Conservation (phyloP, 2,329 filamentous ascomycete genomes). For the Pseudogymnoascus sp. region DNA sequence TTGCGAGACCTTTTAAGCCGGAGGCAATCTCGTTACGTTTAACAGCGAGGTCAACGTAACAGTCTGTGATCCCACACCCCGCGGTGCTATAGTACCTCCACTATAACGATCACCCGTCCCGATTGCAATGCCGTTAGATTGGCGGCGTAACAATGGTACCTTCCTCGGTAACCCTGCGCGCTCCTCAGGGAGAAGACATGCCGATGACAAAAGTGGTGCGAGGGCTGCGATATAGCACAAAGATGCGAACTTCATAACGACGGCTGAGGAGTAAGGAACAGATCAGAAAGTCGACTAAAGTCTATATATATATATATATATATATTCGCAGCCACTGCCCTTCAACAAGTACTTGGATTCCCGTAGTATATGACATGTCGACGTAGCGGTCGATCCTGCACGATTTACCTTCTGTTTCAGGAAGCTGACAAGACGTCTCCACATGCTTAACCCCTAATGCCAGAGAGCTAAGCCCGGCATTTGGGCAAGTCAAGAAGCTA, state of each 20-base stretch:
- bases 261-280: not conserved
- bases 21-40: slow-evolving; percentile 36
- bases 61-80: slow-evolving; percentile 35
- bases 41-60: slow-evolving; percentile 34
- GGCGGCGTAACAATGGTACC: slow-evolving; percentile 12
- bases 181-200: slow-evolving; percentile 35
- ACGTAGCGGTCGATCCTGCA: not conserved
- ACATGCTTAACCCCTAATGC: not conserved
- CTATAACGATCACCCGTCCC: slow-evolving; percentile 38
- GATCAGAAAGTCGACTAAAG: not conserved
- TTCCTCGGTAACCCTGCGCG: slow-evolving; percentile 18
- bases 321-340: not conserved
- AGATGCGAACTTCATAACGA: slow-evolving; percentile 18
- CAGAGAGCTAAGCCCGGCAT: slow-evolving; percentile 5
- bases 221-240: slow-evolving; percentile 15
- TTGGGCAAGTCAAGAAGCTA: slow-evolving; percentile 1
- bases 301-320: not conserved
- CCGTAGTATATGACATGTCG: not conserved
- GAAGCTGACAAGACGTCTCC: not conserved
- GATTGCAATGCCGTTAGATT: slow-evolving; percentile 27
- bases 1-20: slow-evolving; percentile 34
- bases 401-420: not conserved
- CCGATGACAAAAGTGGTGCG: slow-evolving; percentile 15
- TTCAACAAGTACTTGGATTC: not conserved
- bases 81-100: slow-evolving; percentile 32